A percentile compares a stretch with the other conserved stretches of the same genome.
phyloP scores from a whole-genome alignment of 306 rosid genomes.

The Carpinus fangiana region DNA sequence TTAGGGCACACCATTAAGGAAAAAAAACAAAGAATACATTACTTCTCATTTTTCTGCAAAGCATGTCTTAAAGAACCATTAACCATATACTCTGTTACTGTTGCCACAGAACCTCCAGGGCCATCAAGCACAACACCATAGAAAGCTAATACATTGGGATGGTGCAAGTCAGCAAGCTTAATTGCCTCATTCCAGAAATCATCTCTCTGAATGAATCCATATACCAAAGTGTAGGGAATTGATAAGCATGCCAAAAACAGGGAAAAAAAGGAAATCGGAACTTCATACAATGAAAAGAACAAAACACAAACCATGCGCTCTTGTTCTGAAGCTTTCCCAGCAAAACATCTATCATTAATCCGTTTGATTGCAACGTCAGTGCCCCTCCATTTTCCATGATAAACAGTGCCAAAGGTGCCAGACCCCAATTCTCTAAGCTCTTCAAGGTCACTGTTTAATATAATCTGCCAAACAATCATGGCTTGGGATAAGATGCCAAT shows the following conservation, averaged over 20 bases:
- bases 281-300: background rate
- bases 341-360: slow-evolving; percentile 86
- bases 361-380: slow-evolving; percentile 92
- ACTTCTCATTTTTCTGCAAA: slow-evolving; percentile 84
- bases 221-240: slow-evolving; percentile 8
- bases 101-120: slow-evolving; percentile 85
- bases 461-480: slow-evolving; percentile 48
- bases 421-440: slow-evolving; percentile 81
- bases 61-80: slow-evolving; percentile 88
- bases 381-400: slow-evolving; percentile 98
- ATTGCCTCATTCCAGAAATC: slow-evolving; percentile 99
- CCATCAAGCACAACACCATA: slow-evolving; percentile 95
- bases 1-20: background rate
- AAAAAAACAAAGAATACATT: slow-evolving; percentile 21
- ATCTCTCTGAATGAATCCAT: slow-evolving; percentile 52
- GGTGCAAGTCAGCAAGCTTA: slow-evolving; percentile 92
- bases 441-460: slow-evolving; percentile 82
- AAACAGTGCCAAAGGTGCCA: slow-evolving; percentile 90
- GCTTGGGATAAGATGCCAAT: slow-evolving; percentile 14
- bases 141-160: slow-evolving; percentile 95
- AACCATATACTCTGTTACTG: slow-evolving; percentile 93
- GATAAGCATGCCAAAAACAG: slow-evolving; percentile 6
- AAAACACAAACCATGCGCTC: slow-evolving; percentile 74
- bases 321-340: slow-evolving; percentile 89
- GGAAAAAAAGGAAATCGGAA: background rate